Percentiles rank a stretch among this genome's conserved stretches.
These are phyloP conservation scores for Trypanosoma avium DNA, from an alignment of 208 protist species.

Conservation along the genomic window DNA sequence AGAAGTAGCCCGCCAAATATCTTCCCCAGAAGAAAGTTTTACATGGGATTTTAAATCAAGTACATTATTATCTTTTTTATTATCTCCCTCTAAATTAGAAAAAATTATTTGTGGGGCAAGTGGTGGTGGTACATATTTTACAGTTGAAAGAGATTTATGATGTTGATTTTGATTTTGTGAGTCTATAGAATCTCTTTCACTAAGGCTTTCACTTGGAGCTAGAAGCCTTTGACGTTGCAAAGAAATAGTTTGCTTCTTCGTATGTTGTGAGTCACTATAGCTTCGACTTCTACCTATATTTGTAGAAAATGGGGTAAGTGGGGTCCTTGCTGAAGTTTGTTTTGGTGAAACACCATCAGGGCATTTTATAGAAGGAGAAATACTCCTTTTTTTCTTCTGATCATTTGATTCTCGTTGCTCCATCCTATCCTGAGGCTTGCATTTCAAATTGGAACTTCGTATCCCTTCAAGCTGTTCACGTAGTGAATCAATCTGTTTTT, in stretches of 20 bases:
- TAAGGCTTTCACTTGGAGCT: neutral
- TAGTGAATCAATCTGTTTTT: neutral
- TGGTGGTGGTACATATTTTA: neutral
- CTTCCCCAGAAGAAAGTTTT: neutral
- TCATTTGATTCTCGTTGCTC: neutral
- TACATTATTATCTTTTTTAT: neutral
- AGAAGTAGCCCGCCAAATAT: neutral
- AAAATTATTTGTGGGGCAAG: neutral
- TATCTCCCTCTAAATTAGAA: neutral
- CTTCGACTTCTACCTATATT: neutral
- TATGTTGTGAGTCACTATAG: constrained; percentile 13
- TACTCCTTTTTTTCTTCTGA: neutral
- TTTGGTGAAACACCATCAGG: neutral
- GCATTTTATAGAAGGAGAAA: neutral
- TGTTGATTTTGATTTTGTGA: constrained; percentile 2
- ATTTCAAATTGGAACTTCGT: neutral
- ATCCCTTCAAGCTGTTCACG: neutral
- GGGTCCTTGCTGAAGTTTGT: neutral
- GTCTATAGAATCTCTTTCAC: neutral
- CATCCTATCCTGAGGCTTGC: neutral
- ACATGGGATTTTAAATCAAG: neutral
- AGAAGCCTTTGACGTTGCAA: neutral
- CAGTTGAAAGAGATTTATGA: neutral
- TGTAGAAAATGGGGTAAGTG: neutral
- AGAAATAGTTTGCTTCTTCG: constrained; percentile 2